Percentiles rank a stretch among this genome's conserved stretches.
Conservation (phyloP, 2,329 filamentous ascomycete genomes). For the Penicillium sp. region DNA sequence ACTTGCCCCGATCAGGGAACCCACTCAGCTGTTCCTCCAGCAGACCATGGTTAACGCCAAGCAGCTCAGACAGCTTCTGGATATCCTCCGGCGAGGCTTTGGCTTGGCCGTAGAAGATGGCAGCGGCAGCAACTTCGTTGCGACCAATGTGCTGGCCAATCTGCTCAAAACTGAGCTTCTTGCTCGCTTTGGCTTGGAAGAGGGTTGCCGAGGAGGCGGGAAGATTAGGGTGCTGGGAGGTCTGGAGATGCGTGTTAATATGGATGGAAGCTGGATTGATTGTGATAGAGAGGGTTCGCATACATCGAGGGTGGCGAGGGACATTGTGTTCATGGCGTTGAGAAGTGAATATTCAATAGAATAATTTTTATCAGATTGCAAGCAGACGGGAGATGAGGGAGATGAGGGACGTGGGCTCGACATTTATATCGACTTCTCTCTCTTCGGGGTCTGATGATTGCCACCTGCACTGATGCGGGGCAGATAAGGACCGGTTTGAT, state of each 20-base stretch:
- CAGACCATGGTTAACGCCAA: conserved; percentile 60
- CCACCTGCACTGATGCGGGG: background rate
- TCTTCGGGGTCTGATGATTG: background rate
- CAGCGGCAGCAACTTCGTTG: conserved; percentile 80
- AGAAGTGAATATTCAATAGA: background rate
- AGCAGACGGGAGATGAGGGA: background rate
- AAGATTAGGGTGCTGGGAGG: conserved; percentile 57
- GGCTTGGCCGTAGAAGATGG: conserved; percentile 87
- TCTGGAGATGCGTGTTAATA: conserved; percentile 24
- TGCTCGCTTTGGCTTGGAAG: conserved; percentile 76
- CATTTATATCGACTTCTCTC: background rate
- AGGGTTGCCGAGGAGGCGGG: conserved; percentile 71
- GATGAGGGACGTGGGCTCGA: background rate
- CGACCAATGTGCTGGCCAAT: conserved; percentile 75
- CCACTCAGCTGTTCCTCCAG: conserved; percentile 67
- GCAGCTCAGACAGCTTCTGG: conserved; percentile 64
- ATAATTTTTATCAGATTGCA: background rate
- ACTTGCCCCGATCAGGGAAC: conserved; percentile 78
- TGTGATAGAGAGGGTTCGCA: background rate
- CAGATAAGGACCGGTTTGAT: background rate
- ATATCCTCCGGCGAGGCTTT: conserved; percentile 71
- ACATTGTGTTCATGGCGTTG: conserved; percentile 35
- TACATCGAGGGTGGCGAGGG: conserved; percentile 49
- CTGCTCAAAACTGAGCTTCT: conserved; percentile 75
- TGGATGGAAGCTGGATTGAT: background rate